Conservation (phyloP, 2,329 filamentous ascomycete genomes). For the Aspergillus sp. region DNA sequence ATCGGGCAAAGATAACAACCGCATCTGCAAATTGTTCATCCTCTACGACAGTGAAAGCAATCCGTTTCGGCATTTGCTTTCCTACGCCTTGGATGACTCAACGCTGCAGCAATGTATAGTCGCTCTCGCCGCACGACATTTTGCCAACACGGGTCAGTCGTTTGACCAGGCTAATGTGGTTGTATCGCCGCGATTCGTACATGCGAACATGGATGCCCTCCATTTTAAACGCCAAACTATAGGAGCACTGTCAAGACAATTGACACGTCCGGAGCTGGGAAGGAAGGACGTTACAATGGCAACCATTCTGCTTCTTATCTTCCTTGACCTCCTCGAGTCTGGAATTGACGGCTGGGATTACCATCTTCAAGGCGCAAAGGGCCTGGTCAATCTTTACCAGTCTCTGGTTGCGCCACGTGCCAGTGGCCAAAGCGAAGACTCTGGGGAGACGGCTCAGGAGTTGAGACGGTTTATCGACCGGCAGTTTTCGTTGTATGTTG, state of each 20-base stretch:
- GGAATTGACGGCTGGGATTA: conserved; percentile 19
- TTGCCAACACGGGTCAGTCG: conserved; percentile 25
- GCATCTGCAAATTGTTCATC: conserved; percentile 31
- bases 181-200: neutral
- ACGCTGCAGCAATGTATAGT: conserved; percentile 28
- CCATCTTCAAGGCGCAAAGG: conserved; percentile 15
- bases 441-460: conserved; percentile 25
- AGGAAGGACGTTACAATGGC: conserved; percentile 13
- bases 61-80: conserved; percentile 30
- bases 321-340: conserved; percentile 20
- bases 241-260: conserved; percentile 7
- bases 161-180: conserved; percentile 17
- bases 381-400: conserved; percentile 12
- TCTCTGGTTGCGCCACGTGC: neutral
- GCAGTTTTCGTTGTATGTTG: conserved; percentile 29
- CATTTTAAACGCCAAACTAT: conserved; percentile 24
- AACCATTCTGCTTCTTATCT: conserved; percentile 19
- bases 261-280: conserved; percentile 1
- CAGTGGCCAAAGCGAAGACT: conserved; percentile 11
- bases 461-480: conserved; percentile 27
- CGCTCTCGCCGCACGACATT: conserved; percentile 33
- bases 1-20: conserved; percentile 25
- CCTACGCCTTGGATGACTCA: conserved; percentile 26
- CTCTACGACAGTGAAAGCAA: conserved; percentile 36
- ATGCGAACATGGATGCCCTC: conserved; percentile 20